Evolutionary conservation across 2,329 filamentous ascomycete genomes (phyloP).

Genomic region (Pseudocercospora ulei): DNA sequence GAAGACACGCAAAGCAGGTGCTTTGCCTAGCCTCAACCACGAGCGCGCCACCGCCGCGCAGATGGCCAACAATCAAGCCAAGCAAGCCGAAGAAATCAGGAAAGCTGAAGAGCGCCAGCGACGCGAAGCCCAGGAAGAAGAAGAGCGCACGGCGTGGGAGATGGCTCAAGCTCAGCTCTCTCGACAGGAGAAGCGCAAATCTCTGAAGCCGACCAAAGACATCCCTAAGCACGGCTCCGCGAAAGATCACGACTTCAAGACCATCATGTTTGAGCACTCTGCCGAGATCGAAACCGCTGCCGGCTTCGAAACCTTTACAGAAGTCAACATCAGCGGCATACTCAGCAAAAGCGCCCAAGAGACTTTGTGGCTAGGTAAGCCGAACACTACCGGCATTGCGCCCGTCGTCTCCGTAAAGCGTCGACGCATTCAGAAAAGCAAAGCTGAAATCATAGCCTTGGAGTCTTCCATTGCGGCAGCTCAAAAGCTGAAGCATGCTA

Average conservation of each 20-base stretch:
- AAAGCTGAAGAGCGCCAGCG: constrained; percentile 36
- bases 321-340: constrained; percentile 21
- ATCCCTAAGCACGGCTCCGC: not conserved
- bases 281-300: constrained; percentile 21
- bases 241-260: constrained; percentile 14
- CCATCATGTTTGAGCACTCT: constrained; percentile 29
- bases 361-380: constrained; percentile 22
- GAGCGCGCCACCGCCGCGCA: constrained; percentile 78
- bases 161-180: constrained; percentile 64
- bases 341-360: constrained; percentile 17
- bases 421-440: constrained; percentile 21
- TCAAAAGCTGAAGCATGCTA: constrained; percentile 64
- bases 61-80: constrained; percentile 52
- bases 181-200: constrained; percentile 54
- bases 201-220: constrained; percentile 41
- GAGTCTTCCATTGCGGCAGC: constrained; percentile 53
- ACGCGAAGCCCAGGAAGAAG: constrained; percentile 42
- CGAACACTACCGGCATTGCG: constrained; percentile 12
- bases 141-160: constrained; percentile 59
- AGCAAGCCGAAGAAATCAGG: constrained; percentile 38
- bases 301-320: constrained; percentile 24
- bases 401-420: constrained; percentile 29
- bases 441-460: constrained; percentile 27
- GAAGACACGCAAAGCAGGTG: constrained; percentile 59
- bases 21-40: constrained; percentile 77